Conservation (phyloP, 164 flowering plant genomes). For the Vitis riparia region DNA sequence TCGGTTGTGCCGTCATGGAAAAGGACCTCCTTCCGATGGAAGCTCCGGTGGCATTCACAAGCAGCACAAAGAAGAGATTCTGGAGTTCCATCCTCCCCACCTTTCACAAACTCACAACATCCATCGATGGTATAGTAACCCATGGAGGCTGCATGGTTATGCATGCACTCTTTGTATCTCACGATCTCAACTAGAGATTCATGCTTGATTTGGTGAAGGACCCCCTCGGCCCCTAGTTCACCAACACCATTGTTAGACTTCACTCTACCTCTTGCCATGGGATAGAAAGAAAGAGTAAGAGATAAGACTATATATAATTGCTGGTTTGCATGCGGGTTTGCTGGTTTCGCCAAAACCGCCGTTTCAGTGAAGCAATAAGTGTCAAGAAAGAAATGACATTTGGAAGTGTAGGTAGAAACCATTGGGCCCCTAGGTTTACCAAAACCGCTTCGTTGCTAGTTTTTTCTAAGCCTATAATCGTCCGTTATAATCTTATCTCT, state of each 20-base stretch:
- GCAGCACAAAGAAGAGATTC: constrained; percentile 12
- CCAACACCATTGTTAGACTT: neutral
- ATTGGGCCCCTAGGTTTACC: no score
- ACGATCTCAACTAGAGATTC: neutral
- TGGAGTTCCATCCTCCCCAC: constrained; percentile 14
- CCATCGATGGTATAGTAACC: constrained; percentile 14
- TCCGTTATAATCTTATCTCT: no score
- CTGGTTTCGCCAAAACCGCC: no score
- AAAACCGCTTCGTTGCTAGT: no score
- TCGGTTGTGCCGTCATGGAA: no score
- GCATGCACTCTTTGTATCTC: constrained; percentile 13
- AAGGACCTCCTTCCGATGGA: constrained; percentile 9
- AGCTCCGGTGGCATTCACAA: constrained; percentile 21
- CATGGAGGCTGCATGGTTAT: constrained; percentile 17
- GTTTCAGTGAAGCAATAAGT: no score
- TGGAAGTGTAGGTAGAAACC: no score
- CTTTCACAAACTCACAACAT: constrained; percentile 18
- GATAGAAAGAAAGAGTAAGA: neutral
- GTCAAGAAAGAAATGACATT: no score
- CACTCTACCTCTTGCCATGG: neutral
- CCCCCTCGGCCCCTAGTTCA: neutral
- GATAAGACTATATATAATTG: neutral
- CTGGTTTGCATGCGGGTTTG: no score
- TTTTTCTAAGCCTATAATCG: no score
- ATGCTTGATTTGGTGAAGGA: neutral